Percentiles rank a stretch among this genome's conserved stretches.
phyloP scores from a whole-genome alignment of 2,329 filamentous ascomycete species.

The Neoscytalidium dimidiatum region DNA sequence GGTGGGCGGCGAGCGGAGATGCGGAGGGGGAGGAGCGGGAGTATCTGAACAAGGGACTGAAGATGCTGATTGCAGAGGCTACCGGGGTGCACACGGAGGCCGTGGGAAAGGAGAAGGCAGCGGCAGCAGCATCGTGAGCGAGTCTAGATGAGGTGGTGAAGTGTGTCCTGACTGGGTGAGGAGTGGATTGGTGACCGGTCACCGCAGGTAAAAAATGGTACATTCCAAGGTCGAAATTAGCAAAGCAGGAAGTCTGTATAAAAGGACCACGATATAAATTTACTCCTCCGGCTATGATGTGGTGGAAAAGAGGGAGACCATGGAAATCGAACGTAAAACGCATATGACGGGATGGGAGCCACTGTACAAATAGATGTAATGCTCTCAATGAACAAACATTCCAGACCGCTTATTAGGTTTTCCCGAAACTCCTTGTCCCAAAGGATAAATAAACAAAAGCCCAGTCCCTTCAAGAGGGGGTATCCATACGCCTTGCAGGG shows the following conservation, averaged over 20 bases:
- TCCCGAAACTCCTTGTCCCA: conserved; percentile 1
- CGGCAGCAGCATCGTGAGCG: neutral
- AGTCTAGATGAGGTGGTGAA: neutral
- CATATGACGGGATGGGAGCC: conserved; percentile 18
- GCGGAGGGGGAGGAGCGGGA: conserved; percentile 67
- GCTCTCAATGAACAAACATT: neutral
- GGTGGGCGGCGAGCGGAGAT: conserved; percentile 86
- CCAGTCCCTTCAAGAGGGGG: neutral
- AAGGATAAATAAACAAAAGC: neutral
- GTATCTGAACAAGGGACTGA: conserved; percentile 65
- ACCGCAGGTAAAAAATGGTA: too few species aligned
- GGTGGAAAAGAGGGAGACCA: neutral
- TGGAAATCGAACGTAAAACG: conserved; percentile 22
- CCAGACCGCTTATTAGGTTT: neutral
- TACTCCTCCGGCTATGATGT: neutral
- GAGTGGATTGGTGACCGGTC: neutral
- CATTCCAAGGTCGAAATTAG: too few species aligned
- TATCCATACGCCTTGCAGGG: conserved; percentile 12
- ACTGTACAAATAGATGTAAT: conserved; percentile 30
- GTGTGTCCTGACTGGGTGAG: neutral
- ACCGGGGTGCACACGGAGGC: conserved; percentile 28
- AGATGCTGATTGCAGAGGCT: conserved; percentile 62
- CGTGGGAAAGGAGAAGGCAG: conserved; percentile 18
- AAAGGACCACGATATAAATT: neutral
- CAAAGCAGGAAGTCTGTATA: neutral